These are phyloP conservation scores for Colletotrichum melonis DNA, from an alignment of 2,329 filamentous ascomycete genomes.

Conservation along the genomic window DNA sequence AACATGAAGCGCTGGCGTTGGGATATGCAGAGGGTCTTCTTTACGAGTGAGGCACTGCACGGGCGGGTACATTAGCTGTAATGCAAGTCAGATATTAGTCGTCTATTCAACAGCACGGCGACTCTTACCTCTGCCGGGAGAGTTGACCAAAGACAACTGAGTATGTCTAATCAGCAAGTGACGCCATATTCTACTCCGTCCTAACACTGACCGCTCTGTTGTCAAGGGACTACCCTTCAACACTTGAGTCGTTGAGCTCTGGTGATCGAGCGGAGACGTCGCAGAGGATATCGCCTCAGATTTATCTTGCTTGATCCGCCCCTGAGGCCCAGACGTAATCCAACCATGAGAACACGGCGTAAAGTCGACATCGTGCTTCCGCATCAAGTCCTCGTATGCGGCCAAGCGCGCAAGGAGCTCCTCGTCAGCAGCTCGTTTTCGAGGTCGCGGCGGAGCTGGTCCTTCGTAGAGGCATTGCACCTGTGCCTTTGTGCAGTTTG, in stretches of 20 bases:
- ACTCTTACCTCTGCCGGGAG: conserved; percentile 8
- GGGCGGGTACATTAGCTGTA: conserved; percentile 33
- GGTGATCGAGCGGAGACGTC: not conserved
- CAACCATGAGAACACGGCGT: conserved; percentile 39
- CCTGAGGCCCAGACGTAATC: conserved; percentile 36
- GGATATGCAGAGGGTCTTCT: conserved; percentile 38
- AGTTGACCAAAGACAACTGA: conserved; percentile 16
- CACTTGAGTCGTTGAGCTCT: not conserved
- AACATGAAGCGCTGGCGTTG: conserved; percentile 25
- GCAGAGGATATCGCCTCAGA: not conserved
- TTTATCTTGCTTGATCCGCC: not conserved
- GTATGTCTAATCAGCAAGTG: not conserved
- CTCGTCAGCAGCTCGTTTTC: conserved; percentile 43
- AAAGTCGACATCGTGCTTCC: conserved; percentile 41
- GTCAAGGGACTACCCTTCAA: not conserved
- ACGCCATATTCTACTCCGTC: not conserved
- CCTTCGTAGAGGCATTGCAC: conserved; percentile 41
- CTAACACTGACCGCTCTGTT: not conserved
- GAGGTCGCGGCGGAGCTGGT: conserved; percentile 36
- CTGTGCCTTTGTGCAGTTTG: conserved; percentile 54
- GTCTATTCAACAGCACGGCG: rapidly evolving
- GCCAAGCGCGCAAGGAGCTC: conserved; percentile 40
- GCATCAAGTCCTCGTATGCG: conserved; percentile 44
- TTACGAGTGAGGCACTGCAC: conserved; percentile 35
- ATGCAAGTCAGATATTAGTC: not conserved